phyloP scores from a whole-genome alignment of 257 asterid species.

The Phtheirospermum japonicum region DNA sequence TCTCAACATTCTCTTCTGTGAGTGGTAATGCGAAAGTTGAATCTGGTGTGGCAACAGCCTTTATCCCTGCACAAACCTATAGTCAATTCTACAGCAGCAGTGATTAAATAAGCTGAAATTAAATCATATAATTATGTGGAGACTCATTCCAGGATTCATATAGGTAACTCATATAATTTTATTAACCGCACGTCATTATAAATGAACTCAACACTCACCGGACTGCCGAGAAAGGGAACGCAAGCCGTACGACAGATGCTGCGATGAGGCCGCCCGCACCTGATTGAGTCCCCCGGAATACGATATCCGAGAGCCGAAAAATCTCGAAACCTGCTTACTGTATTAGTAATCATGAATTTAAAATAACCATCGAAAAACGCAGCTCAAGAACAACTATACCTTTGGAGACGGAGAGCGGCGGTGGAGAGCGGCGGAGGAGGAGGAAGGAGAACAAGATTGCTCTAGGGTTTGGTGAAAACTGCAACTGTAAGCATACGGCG shows the following conservation, averaged over 20 bases:
- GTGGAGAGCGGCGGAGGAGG: conserved; percentile 35
- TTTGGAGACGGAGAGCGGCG: conserved; percentile 31
- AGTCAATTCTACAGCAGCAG: not conserved
- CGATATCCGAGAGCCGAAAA: conserved; percentile 35
- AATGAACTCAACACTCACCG: conserved; percentile 22
- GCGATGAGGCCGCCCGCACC: conserved; percentile 25
- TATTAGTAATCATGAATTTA: not conserved
- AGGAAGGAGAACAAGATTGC: conserved; percentile 39
- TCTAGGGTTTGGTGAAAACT: conserved; percentile 40
- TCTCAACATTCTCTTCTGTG: conserved; percentile 88
- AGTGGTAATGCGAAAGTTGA: conserved; percentile 72
- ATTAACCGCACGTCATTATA: too few relatives aligned
- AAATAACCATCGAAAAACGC: not conserved
- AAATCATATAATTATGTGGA: too few relatives aligned
- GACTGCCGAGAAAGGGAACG: conserved; percentile 21
- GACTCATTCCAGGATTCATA: too few relatives aligned
- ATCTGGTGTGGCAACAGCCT: conserved; percentile 74
- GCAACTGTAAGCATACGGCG: conserved; percentile 31
- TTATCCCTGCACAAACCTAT: conserved; percentile 42
- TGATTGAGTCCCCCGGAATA: conserved; percentile 27
- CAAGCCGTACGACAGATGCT: conserved; percentile 20
- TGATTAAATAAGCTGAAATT: too few relatives aligned
- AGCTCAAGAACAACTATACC: conserved; percentile 23
- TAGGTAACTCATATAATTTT: too few relatives aligned
- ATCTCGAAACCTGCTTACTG: conserved; percentile 35